Evolutionary conservation across 345 rosid genomes (phyloP).

Genomic region (Salix caprea): DNA sequence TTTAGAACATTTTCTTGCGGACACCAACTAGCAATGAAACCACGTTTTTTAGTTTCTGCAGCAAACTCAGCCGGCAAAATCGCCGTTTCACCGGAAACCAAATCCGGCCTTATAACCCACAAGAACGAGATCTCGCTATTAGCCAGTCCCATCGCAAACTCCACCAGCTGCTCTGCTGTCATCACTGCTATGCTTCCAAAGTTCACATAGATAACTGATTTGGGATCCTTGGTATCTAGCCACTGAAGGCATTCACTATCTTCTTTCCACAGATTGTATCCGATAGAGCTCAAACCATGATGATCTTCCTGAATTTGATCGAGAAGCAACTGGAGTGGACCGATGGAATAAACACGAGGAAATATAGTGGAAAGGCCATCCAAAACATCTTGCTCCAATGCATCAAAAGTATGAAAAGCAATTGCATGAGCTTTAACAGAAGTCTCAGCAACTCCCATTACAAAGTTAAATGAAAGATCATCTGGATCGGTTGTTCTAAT

Average conservation of each 20-base stretch:
- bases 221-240: neutral
- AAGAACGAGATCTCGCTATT: neutral
- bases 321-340: too few species aligned
- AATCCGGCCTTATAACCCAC: neutral
- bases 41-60: neutral
- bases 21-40: neutral
- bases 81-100: too few species aligned
- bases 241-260: neutral
- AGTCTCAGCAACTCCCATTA: too few species aligned
- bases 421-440: too few species aligned
- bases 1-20: neutral
- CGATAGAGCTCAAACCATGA: neutral
- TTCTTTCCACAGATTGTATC: constrained; percentile 2
- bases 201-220: neutral
- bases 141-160: neutral
- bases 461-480: too few species aligned
- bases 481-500: too few species aligned
- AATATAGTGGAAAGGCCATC: too few species aligned
- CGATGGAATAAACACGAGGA: too few species aligned
- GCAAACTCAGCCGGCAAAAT: neutral
- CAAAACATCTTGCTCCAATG: too few species aligned
- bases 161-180: neutral
- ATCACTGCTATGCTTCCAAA: neutral
- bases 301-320: too few species aligned
- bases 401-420: too few species aligned